Conservation (phyloP, 208 protist genomes). For the Leishmania amazonensis region DNA sequence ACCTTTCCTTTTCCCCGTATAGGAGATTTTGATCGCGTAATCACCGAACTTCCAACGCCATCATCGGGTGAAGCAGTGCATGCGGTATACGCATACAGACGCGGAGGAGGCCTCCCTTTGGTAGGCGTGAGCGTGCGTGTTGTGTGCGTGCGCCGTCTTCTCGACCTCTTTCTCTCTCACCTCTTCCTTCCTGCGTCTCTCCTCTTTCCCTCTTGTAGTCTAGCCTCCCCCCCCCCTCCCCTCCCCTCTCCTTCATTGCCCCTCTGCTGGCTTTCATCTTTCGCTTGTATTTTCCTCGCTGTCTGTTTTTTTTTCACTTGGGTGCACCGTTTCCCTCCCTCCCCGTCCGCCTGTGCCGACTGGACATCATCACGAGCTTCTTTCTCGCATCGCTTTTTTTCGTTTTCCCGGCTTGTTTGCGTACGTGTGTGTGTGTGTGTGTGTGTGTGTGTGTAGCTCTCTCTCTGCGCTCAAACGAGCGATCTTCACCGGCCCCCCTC, state of each 20-base stretch:
- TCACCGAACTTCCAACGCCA: not conserved
- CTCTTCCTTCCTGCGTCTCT: not conserved
- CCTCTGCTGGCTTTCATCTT: not conserved
- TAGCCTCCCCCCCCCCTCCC: not conserved
- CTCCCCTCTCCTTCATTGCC: not conserved
- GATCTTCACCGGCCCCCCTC: not conserved
- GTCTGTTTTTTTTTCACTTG: not conserved
- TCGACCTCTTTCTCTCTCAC: not conserved
- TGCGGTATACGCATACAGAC: not conserved
- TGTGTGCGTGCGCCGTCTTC: not conserved
- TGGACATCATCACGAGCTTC: not conserved
- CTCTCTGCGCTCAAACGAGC: not conserved
- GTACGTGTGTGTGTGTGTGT: not conserved
- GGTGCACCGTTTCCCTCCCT: not conserved
- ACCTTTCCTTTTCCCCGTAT: not conserved
- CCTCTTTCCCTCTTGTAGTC: not conserved
- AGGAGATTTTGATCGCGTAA: not conserved
- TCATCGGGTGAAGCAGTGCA: conserved; percentile 2
- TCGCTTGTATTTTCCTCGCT: not conserved
- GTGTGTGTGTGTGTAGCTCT: not conserved
- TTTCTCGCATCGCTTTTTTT: not conserved
- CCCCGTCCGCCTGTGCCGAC: not conserved
- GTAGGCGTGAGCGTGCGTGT: conserved; percentile 1
- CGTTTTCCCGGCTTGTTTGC: not conserved
- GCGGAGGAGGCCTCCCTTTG: not conserved